Evolutionary conservation across 106 monocot species (phyloP), one percentile per base, ranked within the genome.

Genomic region (Dendrobium chrysotoxum): DNA sequence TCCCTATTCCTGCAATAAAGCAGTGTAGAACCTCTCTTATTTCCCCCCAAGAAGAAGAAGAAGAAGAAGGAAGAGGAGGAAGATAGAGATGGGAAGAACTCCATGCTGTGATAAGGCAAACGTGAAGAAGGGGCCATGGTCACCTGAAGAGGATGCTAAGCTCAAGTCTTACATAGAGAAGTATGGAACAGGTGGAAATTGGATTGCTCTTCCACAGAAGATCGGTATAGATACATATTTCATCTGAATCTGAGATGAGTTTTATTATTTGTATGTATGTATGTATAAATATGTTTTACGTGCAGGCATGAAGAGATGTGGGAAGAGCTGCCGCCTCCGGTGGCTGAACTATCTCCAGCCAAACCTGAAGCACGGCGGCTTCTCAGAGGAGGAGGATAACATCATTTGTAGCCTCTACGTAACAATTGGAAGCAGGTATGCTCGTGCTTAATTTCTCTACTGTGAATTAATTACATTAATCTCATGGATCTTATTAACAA

Each of bases 321-420:
- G 95, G 13, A 96, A 96, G 88, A 96, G 96, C 83, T 96, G 96
- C 81, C 83, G 96, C 1, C 88, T 96, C 58, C 90, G 96, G 28
- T 96, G 96, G 96, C 93, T 96, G 78, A 96, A 96, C 90, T 96
- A 96, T 75, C 96, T 96, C 46, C 88, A 93, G 11, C 93, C 96
- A 0, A 42, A 74, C 41, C 41, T 74, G 23, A 96, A 90, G 74
- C 96, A 96, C 40, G 96, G 96, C 2, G 88, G 91, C 2, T 96
- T 96, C 85, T 93, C 96, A 0, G 93, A 96, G 53, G 96, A 96
- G 87, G 96, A 96, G 81, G 96, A 96, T 75, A 89, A 86, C 85
- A 90, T 93, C 86, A 96, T 96, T n/a, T 89, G 92, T 53, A 88
- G 91, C 79, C 85, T 96, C 20, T 96, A 91, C 79, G 84, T 90